Evolutionary conservation across 2,329 filamentous ascomycete genomes (phyloP).

Genomic region (Trichophyton verrucosum): DNA sequence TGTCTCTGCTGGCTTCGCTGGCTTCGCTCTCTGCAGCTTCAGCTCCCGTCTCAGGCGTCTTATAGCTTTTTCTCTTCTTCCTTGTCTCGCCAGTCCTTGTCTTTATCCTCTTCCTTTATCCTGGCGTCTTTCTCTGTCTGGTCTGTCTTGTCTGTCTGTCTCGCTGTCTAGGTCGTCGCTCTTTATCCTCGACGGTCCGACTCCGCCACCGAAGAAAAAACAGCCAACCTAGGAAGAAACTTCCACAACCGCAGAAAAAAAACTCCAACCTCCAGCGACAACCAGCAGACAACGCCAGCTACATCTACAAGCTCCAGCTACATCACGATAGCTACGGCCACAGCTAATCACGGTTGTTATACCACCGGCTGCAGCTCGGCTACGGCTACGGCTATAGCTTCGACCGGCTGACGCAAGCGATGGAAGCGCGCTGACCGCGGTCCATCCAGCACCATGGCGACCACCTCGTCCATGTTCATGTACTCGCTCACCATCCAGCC

Average conservation of each 20-base stretch:
- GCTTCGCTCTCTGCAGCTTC: no score
- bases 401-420: background rate
- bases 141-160: background rate
- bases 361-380: no score
- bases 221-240: slow-evolving; percentile 8
- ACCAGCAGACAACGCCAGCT: background rate
- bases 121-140: background rate
- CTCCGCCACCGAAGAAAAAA: slow-evolving; percentile 9
- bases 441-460: slow-evolving; percentile 56
- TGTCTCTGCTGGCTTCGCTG: no score
- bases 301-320: background rate
- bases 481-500: slow-evolving; percentile 94
- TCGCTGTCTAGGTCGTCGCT: background rate
- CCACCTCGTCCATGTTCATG: slow-evolving; percentile 96
- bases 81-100: no score
- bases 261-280: background rate
- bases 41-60: no score
- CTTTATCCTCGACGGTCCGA: background rate
- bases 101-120: background rate
- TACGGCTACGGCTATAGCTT: background rate
- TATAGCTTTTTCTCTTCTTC: no score
- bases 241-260: background rate
- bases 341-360: no score
- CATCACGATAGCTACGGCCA: background rate
- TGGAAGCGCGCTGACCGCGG: background rate